Percentiles rank a stretch among this genome's conserved stretches.
These are phyloP conservation scores for Nakaseomyces nivariensis DNA, from an alignment of 1,139 yeast genomes.

Conservation along the genomic window DNA sequence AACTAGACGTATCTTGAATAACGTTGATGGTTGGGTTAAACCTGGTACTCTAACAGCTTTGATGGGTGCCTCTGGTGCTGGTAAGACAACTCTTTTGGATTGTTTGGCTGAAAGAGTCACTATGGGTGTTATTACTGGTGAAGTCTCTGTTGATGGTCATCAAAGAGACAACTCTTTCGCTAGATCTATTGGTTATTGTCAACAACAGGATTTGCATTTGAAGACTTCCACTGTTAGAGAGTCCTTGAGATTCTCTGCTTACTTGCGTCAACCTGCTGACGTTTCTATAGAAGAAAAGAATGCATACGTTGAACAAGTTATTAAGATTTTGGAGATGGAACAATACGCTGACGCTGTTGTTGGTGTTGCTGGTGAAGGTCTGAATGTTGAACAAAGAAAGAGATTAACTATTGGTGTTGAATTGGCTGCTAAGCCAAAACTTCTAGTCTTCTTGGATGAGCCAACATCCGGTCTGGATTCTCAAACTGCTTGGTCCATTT, in stretches of 20 bases:
- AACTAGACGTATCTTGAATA: slow-evolving; percentile 33
- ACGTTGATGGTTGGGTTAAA: slow-evolving; percentile 41
- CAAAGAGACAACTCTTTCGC: slow-evolving; percentile 41
- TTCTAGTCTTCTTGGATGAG: slow-evolving; percentile 42
- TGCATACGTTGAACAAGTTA: slow-evolving; percentile 43
- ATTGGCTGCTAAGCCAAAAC: slow-evolving; percentile 42
- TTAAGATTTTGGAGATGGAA: slow-evolving; percentile 41
- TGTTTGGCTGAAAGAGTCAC: slow-evolving; percentile 46
- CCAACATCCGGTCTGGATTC: slow-evolving; percentile 48
- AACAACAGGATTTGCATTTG: slow-evolving; percentile 51
- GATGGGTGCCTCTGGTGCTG: slow-evolving; percentile 71
- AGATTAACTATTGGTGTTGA: slow-evolving; percentile 51
- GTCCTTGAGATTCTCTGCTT: slow-evolving; percentile 45
- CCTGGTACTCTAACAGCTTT: slow-evolving; percentile 52
- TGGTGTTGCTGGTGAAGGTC: slow-evolving; percentile 43
- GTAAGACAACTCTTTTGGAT: slow-evolving; percentile 56
- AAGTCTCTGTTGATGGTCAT: slow-evolving; percentile 46
- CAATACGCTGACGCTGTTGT: slow-evolving; percentile 50
- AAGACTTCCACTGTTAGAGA: slow-evolving; percentile 47
- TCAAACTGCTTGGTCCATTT: slow-evolving; percentile 47
- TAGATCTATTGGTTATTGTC: slow-evolving; percentile 52
- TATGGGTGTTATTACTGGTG: slow-evolving; percentile 48
- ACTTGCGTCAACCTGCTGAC: slow-evolving; percentile 41
- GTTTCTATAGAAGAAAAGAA: slow-evolving; percentile 41
- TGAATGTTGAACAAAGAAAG: slow-evolving; percentile 55